A percentile compares a stretch with the other conserved stretches of the same genome.
These are phyloP conservation scores for Gentiana macrophylla DNA, from an alignment of 257 asterid species.

Conservation along the genomic window DNA sequence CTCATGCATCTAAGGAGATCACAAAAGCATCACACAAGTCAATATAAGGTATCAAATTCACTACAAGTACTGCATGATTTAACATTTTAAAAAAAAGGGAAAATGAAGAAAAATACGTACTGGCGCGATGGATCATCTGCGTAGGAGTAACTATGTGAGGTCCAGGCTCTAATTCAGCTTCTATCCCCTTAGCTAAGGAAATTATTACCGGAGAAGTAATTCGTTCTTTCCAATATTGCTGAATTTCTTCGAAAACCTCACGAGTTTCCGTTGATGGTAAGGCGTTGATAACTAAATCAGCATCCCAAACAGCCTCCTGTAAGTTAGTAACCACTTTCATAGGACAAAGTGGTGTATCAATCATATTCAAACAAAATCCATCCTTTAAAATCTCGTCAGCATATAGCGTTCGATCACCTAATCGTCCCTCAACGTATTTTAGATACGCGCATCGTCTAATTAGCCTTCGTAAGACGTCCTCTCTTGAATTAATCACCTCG, in stretches of 20 bases:
- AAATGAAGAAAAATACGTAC: constrained; percentile 24
- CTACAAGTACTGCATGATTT: no score
- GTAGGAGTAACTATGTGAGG: constrained; percentile 77
- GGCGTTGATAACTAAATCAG: constrained; percentile 66
- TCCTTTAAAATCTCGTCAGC: constrained; percentile 78
- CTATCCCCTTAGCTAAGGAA: constrained; percentile 74
- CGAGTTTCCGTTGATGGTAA: constrained; percentile 76
- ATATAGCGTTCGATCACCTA: constrained; percentile 63
- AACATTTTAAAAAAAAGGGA: not conserved
- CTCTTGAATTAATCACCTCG: constrained; percentile 83
- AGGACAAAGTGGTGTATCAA: constrained; percentile 75
- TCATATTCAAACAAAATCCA: constrained; percentile 74
- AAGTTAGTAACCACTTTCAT: constrained; percentile 70
- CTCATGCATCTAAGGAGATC: no score
- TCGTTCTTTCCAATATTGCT: constrained; percentile 71
- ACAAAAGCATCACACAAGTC: no score
- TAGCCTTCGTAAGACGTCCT: constrained; percentile 68
- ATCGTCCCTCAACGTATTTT: constrained; percentile 65
- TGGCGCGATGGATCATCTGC: constrained; percentile 66
- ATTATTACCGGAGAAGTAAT: constrained; percentile 47
- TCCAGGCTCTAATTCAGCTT: constrained; percentile 57
- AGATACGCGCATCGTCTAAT: constrained; percentile 72
- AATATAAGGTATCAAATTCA: no score
- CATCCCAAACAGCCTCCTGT: constrained; percentile 92
- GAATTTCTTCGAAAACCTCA: constrained; percentile 58